Percentiles rank a stretch among this genome's conserved stretches.
Evolutionary conservation across 768 basidiomycete species (phyloP).

Genomic region (Chalciporus sphaerocephalus): DNA sequence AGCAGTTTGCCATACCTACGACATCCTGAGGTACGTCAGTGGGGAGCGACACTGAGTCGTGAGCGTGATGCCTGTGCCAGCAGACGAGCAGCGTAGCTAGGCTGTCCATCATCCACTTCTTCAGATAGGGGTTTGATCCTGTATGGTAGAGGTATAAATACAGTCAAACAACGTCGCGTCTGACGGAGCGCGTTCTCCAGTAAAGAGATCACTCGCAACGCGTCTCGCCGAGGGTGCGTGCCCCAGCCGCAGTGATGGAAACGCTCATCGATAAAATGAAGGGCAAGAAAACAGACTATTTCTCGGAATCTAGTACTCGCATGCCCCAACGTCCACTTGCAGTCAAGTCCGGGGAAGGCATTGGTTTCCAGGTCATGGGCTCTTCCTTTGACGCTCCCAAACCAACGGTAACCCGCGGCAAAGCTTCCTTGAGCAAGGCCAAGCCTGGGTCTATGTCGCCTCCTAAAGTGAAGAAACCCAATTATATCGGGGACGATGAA

Average conservation of each 20-base stretch:
- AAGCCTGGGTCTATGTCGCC: not conserved
- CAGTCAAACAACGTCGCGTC: constrained; percentile 27
- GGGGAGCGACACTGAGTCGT: constrained; percentile 48
- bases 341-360: constrained; percentile 25
- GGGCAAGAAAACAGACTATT: not conserved
- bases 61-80: constrained; percentile 8
- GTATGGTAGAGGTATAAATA: constrained; percentile 27
- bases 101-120: too few species aligned
- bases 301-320: constrained; percentile 18
- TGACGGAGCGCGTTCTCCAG: not conserved
- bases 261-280: constrained; percentile 1
- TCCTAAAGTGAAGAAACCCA: not conserved
- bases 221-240: not conserved
- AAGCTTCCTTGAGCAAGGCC: constrained; percentile 7
- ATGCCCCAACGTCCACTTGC: constrained; percentile 22
- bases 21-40: constrained; percentile 68
- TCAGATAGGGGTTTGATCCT: constrained; percentile 19
- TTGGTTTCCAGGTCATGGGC: constrained; percentile 24
- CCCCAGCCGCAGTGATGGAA: constrained; percentile 24
- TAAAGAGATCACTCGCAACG: too few species aligned
- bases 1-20: constrained; percentile 67
- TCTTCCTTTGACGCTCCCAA: constrained; percentile 17
- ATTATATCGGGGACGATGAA: constrained; percentile 3
- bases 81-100: too few species aligned
- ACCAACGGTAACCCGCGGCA: not conserved